phyloP scores from a whole-genome alignment of 345 rosid genomes.

The Salix koriyanagi region DNA sequence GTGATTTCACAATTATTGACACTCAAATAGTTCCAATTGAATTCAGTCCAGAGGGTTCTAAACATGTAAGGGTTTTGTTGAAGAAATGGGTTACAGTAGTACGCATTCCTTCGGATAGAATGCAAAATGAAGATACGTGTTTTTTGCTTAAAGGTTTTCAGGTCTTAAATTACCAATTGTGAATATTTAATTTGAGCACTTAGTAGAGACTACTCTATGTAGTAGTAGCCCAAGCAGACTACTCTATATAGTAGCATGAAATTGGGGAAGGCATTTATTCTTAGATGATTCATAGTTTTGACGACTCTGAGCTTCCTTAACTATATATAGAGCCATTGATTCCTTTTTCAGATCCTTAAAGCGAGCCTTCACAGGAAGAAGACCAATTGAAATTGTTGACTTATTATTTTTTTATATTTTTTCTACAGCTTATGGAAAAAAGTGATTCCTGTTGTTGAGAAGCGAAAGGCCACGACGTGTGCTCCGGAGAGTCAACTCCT shows the following conservation, averaged over 20 bases:
- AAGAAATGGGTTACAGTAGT: background rate
- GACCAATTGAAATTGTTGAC: background rate
- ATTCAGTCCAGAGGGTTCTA: too few relatives aligned
- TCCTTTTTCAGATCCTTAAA: background rate
- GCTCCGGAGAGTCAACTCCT: slow-evolving; percentile 58
- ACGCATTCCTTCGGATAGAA: background rate
- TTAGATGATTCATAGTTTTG: background rate
- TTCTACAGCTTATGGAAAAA: slow-evolving; percentile 68
- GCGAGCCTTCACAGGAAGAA: background rate
- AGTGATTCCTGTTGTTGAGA: slow-evolving; percentile 66
- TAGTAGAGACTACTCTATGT: background rate
- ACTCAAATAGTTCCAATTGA: too few relatives aligned
- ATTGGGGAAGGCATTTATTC: background rate
- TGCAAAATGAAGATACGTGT: background rate
- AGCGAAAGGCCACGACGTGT: slow-evolving; percentile 39
- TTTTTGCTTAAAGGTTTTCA: background rate
- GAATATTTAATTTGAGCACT: background rate
- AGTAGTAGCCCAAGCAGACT: background rate
- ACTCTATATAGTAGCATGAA: background rate
- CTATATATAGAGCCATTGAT: background rate
- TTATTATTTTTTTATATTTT: background rate
- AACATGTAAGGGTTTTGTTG: background rate
- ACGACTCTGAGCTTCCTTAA: background rate
- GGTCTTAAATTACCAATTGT: background rate
- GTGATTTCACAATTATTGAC: too few relatives aligned